A percentile compares a stretch with the other conserved stretches of the same genome.
These are phyloP conservation scores for Lentinula guzmanii DNA, from an alignment of 768 basidiomycete species.

Conservation along the genomic window DNA sequence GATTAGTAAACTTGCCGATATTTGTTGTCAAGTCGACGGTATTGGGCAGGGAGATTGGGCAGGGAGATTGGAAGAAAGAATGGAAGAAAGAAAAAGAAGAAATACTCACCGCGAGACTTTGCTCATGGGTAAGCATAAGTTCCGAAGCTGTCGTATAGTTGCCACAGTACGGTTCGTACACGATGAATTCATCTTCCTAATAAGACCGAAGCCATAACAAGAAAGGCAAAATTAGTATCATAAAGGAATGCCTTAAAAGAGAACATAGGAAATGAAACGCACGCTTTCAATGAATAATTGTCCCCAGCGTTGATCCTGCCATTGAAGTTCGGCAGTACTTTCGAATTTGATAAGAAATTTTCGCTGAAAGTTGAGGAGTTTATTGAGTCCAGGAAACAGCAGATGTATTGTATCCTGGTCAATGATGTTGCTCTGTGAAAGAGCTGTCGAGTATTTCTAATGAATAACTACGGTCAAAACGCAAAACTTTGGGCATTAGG, in stretches of 20 bases:
- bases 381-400: conserved; percentile 92
- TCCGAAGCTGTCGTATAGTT: conserved; percentile 88
- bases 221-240: conserved; percentile 23
- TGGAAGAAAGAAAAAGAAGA: conserved; percentile 15
- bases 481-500: conserved; percentile 3
- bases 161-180: conserved; percentile 96
- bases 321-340: conserved; percentile 74
- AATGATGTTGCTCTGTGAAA: conserved; percentile 78
- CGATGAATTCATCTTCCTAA: conserved; percentile 94
- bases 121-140: conserved; percentile 80
- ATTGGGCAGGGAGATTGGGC: conserved; percentile 6
- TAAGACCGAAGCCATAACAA: conserved; percentile 32
- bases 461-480: conserved; percentile 12
- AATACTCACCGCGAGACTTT: conserved; percentile 69
- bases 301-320: conserved; percentile 87
- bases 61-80: conserved; percentile 8
- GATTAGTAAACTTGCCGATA: conserved; percentile 26
- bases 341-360: conserved; percentile 89
- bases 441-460: conserved; percentile 83
- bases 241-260: conserved; percentile 25
- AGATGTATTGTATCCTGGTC: conserved; percentile 94
- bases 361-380: conserved; percentile 94
- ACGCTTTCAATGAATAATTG: conserved; percentile 78
- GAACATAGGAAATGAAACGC: conserved; percentile 25
- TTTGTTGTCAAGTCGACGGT: conserved; percentile 19